These are phyloP conservation scores for Phytophthora quininea DNA, from an alignment of 352 stramenopile genomes.

Conservation along the genomic window DNA sequence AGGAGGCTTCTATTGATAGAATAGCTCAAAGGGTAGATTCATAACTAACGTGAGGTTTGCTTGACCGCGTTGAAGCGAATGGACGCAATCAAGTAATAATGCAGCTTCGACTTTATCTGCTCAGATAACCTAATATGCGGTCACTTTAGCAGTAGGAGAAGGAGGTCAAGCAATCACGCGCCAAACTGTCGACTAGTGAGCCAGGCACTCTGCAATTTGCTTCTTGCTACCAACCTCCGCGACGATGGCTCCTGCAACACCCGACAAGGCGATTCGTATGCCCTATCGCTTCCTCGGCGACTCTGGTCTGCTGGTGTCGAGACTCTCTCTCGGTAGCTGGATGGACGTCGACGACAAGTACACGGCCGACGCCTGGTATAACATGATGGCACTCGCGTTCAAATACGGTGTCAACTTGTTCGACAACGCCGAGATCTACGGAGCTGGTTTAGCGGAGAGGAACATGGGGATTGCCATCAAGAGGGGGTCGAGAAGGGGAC, in stretches of 20 bases:
- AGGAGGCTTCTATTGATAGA: not conserved
- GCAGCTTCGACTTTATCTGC: too few species aligned
- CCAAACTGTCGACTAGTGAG: too few species aligned
- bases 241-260: constrained; percentile 3
- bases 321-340: constrained; percentile 33
- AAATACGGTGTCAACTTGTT: constrained; percentile 55
- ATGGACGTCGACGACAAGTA: constrained; percentile 21
- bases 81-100: too few species aligned
- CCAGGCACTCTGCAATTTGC: constrained; percentile 23
- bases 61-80: too few species aligned
- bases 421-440: constrained; percentile 49
- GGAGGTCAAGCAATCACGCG: too few species aligned
- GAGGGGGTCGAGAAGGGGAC: constrained; percentile 34
- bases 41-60: not conserved
- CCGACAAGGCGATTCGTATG: constrained; percentile 24
- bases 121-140: too few species aligned
- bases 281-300: constrained; percentile 36
- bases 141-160: too few species aligned
- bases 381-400: constrained; percentile 31
- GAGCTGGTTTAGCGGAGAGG: constrained; percentile 24
- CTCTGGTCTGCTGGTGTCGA: constrained; percentile 32
- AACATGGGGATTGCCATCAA: constrained; percentile 42
- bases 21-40: not conserved
- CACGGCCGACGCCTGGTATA: constrained; percentile 34
- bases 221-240: constrained; percentile 7